Conservation (phyloP, 768 basidiomycete genomes). For the Mycena indigotica region DNA sequence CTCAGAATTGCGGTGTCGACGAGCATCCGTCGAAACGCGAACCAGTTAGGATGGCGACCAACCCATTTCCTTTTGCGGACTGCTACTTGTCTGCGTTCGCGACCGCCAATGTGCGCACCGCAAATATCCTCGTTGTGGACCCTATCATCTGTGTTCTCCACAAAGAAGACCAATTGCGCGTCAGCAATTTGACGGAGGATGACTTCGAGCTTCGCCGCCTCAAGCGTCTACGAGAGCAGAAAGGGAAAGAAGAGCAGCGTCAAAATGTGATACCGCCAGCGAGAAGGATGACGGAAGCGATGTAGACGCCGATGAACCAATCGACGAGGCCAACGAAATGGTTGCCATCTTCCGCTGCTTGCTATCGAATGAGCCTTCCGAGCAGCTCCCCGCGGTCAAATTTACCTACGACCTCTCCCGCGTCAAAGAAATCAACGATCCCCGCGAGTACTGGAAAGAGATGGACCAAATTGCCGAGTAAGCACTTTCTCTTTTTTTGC, state of each 20-base stretch:
- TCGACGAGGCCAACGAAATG: background rate
- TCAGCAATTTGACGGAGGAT: background rate
- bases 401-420: background rate
- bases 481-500: background rate
- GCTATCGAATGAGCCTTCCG: background rate
- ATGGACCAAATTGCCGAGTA: background rate
- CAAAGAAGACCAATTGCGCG: background rate
- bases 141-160: background rate
- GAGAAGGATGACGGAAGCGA: background rate
- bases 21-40: background rate
- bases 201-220: background rate
- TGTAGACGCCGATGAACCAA: background rate
- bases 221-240: background rate
- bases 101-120: background rate
- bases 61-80: too few species aligned
- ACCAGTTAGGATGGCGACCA: background rate
- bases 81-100: background rate
- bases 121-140: background rate
- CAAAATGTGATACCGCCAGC: background rate
- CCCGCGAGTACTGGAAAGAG: background rate
- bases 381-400: background rate
- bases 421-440: background rate
- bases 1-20: background rate
- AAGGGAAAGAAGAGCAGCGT: background rate
- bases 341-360: background rate